These are phyloP conservation scores for Physcomitrium patens DNA, from an alignment of 225 moss, liverwort and hornwort genomes.

Conservation along the genomic window DNA sequence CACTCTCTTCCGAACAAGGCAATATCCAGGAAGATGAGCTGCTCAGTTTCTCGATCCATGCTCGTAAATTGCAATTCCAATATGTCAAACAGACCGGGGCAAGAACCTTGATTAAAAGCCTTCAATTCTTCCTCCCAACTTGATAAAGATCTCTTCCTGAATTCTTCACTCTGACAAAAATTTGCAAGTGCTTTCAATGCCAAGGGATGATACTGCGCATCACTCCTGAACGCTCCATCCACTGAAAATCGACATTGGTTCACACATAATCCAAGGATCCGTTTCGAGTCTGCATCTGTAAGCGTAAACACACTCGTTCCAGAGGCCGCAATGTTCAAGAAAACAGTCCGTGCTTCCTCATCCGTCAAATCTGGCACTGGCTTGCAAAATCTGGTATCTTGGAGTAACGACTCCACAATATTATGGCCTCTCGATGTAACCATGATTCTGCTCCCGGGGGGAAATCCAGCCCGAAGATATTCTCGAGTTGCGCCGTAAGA, in stretches of 20 bases:
- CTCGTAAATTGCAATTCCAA: constrained; percentile 13
- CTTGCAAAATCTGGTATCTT: rapidly evolving
- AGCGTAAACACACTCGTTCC: neutral
- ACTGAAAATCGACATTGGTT: constrained; percentile 1
- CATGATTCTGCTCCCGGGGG: neutral
- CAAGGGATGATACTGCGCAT: constrained; percentile 9
- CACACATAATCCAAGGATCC: constrained; percentile 4
- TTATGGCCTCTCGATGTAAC: constrained; percentile 19
- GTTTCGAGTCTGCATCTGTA: neutral
- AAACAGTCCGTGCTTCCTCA: neutral
- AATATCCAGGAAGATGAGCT: constrained; percentile 18
- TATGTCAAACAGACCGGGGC: constrained; percentile 2
- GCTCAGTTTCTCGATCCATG: neutral
- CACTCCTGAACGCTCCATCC: neutral
- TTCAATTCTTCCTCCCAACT: neutral
- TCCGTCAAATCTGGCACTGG: neutral
- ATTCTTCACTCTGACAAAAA: neutral
- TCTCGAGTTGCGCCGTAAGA: neutral
- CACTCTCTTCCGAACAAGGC: constrained; percentile 8
- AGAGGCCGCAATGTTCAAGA: neutral
- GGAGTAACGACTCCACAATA: neutral
- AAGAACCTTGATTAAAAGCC: neutral
- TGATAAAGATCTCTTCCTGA: neutral
- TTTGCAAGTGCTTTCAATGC: constrained; percentile 18
- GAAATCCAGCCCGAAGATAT: neutral